Percentiles rank a stretch among this genome's conserved stretches.
phyloP scores from a whole-genome alignment of 2,329 filamentous ascomycete species.

The Beauveria varroae region DNA sequence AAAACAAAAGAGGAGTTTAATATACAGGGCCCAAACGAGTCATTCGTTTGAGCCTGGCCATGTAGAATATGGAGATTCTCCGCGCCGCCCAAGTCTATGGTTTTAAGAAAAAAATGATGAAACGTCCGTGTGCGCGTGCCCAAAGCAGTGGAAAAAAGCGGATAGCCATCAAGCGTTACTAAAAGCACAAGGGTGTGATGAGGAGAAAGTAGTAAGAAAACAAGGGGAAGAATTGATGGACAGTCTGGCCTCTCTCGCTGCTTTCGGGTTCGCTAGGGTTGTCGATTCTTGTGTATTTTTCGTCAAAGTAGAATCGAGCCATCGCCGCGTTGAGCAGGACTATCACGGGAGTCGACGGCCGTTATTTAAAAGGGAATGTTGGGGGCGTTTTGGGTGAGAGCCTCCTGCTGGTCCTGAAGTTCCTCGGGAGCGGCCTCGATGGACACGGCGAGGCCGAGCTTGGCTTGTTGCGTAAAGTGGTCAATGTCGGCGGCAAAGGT shows the following conservation, averaged over 20 bases:
- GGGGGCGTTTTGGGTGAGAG: conserved; percentile 38
- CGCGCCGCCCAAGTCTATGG: conserved; percentile 5
- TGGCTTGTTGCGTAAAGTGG: conserved; percentile 91
- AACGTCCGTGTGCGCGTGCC: conserved; percentile 4
- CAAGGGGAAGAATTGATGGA: neutral
- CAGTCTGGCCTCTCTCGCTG: conserved; percentile 1
- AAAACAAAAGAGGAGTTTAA: conserved; percentile 9
- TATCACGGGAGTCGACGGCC: neutral
- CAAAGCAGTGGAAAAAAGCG: conserved; percentile 3
- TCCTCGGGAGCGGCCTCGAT: conserved; percentile 82
- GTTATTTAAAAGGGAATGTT: conserved; percentile 58
- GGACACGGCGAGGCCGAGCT: conserved; percentile 89
- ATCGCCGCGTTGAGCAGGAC: neutral
- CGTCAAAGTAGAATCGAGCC: neutral
- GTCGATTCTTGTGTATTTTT: neutral
- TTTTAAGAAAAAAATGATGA: conserved; percentile 4
- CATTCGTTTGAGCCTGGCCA: neutral
- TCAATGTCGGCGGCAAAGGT: conserved; percentile 96
- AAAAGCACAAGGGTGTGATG: conserved; percentile 4
- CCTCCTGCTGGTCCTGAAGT: conserved; percentile 76
- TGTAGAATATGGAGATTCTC: neutral
- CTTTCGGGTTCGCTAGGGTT: neutral
- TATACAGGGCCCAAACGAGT: conserved; percentile 9
- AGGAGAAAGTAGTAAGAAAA: conserved; percentile 8
- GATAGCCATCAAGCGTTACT: conserved; percentile 9